Conservation (phyloP, 2,329 filamentous ascomycete genomes). For the Coniochaeta prunicola region DNA sequence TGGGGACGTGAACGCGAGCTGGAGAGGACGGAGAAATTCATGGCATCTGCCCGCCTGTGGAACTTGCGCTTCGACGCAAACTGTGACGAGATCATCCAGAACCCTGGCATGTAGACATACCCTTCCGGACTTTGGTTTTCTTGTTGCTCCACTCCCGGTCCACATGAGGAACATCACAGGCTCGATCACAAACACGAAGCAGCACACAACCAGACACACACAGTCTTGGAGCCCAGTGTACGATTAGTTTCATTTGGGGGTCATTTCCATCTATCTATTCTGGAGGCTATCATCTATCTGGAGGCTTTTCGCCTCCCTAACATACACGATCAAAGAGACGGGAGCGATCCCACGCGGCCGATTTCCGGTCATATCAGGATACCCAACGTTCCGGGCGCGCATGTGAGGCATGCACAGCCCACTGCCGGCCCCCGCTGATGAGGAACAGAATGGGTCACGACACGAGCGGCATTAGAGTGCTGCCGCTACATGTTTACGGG, state of each 20-base stretch:
- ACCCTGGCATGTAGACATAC: slow-evolving; percentile 43
- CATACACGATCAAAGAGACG: slow-evolving; percentile 10
- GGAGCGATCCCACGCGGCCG: slow-evolving; percentile 17
- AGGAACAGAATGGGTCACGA: background rate
- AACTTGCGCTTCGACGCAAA: slow-evolving; percentile 93
- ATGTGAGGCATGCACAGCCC: slow-evolving; percentile 1
- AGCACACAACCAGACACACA: background rate
- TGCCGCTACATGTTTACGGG: background rate
- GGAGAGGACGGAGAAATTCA: slow-evolving; percentile 84
- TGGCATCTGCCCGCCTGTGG: slow-evolving; percentile 83
- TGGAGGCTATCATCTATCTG: no score
- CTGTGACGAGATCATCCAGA: slow-evolving; percentile 77
- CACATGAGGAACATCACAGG: slow-evolving; percentile 4
- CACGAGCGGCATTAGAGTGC: background rate
- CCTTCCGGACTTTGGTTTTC: background rate
- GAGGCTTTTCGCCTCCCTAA: slow-evolving; percentile 6
- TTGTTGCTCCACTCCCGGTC: slow-evolving; percentile 1
- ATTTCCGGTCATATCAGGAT: slow-evolving; percentile 15
- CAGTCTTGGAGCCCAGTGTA: slow-evolving; percentile 7
- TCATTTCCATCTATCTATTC: slow-evolving; percentile 7
- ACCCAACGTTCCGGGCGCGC: slow-evolving; percentile 10
- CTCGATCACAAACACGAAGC: background rate
- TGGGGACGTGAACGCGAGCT: slow-evolving; percentile 89
- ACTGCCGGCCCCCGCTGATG: background rate
- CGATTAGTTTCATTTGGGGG: slow-evolving; percentile 17